These are phyloP conservation scores for Lotus japonicus DNA, from an alignment of 306 rosid species.

Conservation along the genomic window DNA sequence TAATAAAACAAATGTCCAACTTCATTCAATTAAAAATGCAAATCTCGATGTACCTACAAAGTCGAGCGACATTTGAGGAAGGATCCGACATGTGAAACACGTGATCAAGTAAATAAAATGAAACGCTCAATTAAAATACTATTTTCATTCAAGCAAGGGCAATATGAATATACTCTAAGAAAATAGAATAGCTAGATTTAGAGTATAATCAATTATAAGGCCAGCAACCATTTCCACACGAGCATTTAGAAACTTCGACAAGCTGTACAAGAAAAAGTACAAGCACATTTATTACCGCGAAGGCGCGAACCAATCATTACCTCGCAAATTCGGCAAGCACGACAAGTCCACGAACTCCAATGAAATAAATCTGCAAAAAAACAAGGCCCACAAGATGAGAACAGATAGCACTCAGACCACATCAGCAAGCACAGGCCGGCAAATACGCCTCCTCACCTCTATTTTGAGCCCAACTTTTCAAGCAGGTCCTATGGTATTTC, in stretches of 20 bases:
- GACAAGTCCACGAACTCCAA: constrained; percentile 48
- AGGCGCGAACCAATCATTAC: neutral
- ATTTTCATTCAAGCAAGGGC: too few relatives aligned
- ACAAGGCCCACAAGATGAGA: neutral
- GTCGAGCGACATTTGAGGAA: neutral
- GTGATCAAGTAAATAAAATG: neutral
- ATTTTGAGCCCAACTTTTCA: constrained; percentile 86
- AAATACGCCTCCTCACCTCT: constrained; percentile 55
- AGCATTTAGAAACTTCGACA: neutral
- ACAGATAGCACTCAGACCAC: constrained; percentile 6
- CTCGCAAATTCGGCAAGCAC: constrained; percentile 42
- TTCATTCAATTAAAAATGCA: neutral
- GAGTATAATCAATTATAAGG: neutral
- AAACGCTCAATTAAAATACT: neutral
- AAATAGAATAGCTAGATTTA: constrained; percentile 2
- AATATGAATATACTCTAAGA: neutral
- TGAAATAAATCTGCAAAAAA: constrained; percentile 38
- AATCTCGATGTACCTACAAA: neutral
- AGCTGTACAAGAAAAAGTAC: neutral
- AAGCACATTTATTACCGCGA: neutral
- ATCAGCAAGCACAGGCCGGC: neutral
- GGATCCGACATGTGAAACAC: neutral
- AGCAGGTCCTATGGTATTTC: constrained; percentile 90
- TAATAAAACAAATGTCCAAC: neutral
- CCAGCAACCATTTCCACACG: neutral